A percentile compares a stretch with the other conserved stretches of the same genome.
Evolutionary conservation across 2,329 filamentous ascomycete species (phyloP).

Genomic region (Fusarium burgessii): DNA sequence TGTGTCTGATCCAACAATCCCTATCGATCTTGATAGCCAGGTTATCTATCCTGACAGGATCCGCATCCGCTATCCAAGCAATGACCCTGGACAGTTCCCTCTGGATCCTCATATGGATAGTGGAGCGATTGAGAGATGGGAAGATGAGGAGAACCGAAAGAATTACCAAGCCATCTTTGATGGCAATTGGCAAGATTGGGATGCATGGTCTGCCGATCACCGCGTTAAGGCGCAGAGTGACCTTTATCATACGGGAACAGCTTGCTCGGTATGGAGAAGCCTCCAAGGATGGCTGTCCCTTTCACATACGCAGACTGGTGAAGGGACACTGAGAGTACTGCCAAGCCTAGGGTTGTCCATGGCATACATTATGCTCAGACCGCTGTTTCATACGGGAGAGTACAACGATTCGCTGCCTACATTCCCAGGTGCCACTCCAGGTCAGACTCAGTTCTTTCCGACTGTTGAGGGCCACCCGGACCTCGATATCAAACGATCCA

Average conservation of each 20-base stretch:
- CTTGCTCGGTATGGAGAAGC: slow-evolving; percentile 3
- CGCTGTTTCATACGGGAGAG: background rate
- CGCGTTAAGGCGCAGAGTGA: background rate
- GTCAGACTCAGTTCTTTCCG: background rate
- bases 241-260: background rate
- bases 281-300: background rate
- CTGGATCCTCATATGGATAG: background rate
- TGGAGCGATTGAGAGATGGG: background rate
- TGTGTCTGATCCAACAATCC: background rate
- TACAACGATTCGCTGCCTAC: background rate
- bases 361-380: background rate
- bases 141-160: background rate
- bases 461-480: background rate
- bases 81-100: background rate
- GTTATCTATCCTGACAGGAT: background rate
- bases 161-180: background rate
- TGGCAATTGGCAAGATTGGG: background rate
- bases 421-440: background rate
- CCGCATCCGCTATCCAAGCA: background rate
- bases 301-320: background rate
- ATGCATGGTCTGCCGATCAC: background rate
- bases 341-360: background rate
- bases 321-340: background rate
- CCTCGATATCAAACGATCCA: background rate
- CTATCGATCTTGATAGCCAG: background rate